A percentile compares a stretch with the other conserved stretches of the same genome.
phyloP scores from a whole-genome alignment of 306 rosid species.

The Leucaena leucocephala region DNA sequence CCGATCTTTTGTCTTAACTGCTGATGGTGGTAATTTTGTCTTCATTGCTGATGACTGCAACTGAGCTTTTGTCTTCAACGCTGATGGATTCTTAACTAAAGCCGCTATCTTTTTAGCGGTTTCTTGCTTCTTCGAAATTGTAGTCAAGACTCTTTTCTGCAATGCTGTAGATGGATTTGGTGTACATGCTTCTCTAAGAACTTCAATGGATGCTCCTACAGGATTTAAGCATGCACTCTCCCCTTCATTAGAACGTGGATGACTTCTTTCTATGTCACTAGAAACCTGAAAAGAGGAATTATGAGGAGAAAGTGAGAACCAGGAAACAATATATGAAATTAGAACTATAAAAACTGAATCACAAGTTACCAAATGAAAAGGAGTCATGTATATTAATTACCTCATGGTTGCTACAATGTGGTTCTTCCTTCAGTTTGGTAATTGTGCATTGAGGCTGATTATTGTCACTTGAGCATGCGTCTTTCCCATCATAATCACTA shows the following conservation, averaged over 20 bases:
- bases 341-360: background rate
- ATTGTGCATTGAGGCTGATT: background rate
- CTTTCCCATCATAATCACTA: conserved; percentile 27
- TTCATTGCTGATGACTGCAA: conserved; percentile 1
- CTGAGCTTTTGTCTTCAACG: conserved; percentile 1
- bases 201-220: conserved; percentile 47
- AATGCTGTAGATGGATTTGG: conserved; percentile 52
- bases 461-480: conserved; percentile 29
- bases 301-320: background rate
- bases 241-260: background rate
- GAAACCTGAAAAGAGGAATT: background rate
- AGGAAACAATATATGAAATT: background rate
- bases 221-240: conserved; percentile 10
- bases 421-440: conserved; percentile 9
- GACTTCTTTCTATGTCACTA: background rate
- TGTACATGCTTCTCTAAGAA: conserved; percentile 64
- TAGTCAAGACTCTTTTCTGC: conserved; percentile 49
- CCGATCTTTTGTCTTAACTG: background rate
- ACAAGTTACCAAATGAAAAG: background rate
- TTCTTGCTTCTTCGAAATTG: conserved; percentile 62
- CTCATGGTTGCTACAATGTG: background rate
- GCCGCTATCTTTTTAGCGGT: conserved; percentile 57
- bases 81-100: conserved; percentile 18
- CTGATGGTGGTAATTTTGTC: conserved; percentile 3
- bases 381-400: background rate